Evolutionary conservation across 306 rosid genomes (phyloP).

Genomic region (Carpinus viminea): DNA sequence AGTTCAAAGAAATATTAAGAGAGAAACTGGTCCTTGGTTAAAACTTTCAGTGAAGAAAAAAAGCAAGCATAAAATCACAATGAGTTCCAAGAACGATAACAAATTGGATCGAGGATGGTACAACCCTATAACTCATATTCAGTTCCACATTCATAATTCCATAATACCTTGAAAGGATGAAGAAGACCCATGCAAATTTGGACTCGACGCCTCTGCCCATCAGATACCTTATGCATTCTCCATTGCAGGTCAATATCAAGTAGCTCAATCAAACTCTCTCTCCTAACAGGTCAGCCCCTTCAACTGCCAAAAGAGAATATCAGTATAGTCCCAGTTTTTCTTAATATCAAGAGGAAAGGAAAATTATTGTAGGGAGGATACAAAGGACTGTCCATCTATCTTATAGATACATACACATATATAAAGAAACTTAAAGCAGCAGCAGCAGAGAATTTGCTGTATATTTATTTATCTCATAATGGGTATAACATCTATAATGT

Average conservation of each 20-base stretch:
- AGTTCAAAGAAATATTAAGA: not conserved
- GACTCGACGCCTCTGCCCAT: conserved; percentile 95
- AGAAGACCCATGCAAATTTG: conserved; percentile 98
- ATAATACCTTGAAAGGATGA: conserved; percentile 82
- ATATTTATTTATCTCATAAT: conserved; percentile 16
- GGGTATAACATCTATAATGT: conserved; percentile 9
- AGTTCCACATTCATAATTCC: not conserved
- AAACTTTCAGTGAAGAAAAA: not conserved
- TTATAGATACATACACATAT: not conserved
- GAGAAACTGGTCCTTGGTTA: not conserved
- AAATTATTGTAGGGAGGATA: conserved; percentile 3
- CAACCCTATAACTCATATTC: not conserved
- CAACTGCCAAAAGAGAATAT: conserved; percentile 58
- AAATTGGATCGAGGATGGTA: not conserved
- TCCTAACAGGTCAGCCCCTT: conserved; percentile 79
- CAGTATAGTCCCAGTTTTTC: conserved; percentile 6
- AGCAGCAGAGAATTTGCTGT: conserved; percentile 10
- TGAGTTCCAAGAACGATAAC: not conserved
- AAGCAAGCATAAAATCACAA: not conserved
- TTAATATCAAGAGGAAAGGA: conserved; percentile 21
- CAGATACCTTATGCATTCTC: conserved; percentile 99
- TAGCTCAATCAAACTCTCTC: conserved; percentile 79
- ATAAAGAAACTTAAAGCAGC: conserved; percentile 5
- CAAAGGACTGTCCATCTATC: not conserved
- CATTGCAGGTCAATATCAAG: conserved; percentile 90